Conservation (phyloP, 805 yeast species). For the Nakazawaea pomicola region DNA sequence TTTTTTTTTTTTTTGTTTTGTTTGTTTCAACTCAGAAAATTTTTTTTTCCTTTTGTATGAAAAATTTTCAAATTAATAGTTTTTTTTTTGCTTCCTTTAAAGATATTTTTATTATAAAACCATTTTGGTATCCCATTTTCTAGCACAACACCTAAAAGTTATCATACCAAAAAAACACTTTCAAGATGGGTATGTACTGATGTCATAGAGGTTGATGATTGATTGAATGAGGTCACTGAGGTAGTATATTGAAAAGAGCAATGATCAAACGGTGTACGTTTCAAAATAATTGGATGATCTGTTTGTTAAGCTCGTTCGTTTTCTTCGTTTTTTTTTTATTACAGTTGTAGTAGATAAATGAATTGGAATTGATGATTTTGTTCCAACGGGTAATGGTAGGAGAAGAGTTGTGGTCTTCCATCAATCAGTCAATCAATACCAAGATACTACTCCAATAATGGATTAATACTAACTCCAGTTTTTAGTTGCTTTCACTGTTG, state of each 20-base stretch:
- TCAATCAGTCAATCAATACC: neutral
- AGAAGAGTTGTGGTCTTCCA: too few relatives aligned
- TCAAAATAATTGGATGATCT: too few relatives aligned
- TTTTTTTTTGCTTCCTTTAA: slow-evolving; percentile 3
- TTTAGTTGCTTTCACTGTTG: slow-evolving; percentile 56
- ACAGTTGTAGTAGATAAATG: too few relatives aligned
- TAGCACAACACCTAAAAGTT: neutral
- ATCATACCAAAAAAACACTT: slow-evolving; percentile 4
- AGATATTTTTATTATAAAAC: neutral
- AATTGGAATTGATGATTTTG: too few relatives aligned
- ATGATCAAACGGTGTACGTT: too few relatives aligned
- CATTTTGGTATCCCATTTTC: slow-evolving; percentile 3
- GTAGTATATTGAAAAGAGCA: too few relatives aligned
- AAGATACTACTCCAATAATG: too few relatives aligned
- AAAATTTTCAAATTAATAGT: neutral
- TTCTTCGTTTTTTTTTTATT: too few relatives aligned
- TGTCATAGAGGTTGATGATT: neutral
- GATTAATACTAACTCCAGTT: neutral
- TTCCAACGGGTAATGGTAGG: too few relatives aligned
- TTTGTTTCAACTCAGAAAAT: too few relatives aligned
- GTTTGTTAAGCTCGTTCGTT: too few relatives aligned
- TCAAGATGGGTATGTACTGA: slow-evolving; percentile 12
- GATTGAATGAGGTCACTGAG: too few relatives aligned
- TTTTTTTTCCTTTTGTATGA: neutral
- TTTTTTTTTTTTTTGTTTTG: neutral